phyloP scores from a whole-genome alignment of 805 yeast species.

The Danielozyma ontarioensis region DNA sequence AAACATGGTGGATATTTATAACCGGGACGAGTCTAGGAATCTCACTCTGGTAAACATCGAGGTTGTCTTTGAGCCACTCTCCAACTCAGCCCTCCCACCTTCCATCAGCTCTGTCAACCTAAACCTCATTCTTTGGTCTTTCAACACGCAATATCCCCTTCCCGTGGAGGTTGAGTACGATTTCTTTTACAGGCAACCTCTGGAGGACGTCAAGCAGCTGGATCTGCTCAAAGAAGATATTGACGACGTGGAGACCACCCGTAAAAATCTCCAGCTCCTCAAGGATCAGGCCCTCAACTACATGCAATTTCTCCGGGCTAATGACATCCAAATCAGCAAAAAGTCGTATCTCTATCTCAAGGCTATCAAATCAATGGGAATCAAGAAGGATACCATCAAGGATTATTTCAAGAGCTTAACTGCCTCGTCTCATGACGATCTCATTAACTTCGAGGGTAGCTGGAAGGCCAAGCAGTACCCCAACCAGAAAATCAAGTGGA shows the following conservation, averaged over 20 bases:
- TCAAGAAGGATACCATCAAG: slow-evolving; percentile 35
- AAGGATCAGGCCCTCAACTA: slow-evolving; percentile 30
- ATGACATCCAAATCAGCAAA: slow-evolving; percentile 26
- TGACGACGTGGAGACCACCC: slow-evolving; percentile 27
- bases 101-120: slow-evolving; percentile 26
- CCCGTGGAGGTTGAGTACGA: slow-evolving; percentile 37
- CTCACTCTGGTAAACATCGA: slow-evolving; percentile 19
- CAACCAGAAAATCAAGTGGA: slow-evolving; percentile 16
- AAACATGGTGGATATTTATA: slow-evolving; percentile 27
- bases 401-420: slow-evolving; percentile 30
- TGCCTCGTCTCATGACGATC: slow-evolving; percentile 17
- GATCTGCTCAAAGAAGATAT: slow-evolving; percentile 10
- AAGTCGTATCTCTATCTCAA: slow-evolving; percentile 31
- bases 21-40: slow-evolving; percentile 18
- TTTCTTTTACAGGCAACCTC: slow-evolving; percentile 31
- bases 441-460: slow-evolving; percentile 15
- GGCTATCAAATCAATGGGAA: slow-evolving; percentile 31
- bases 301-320: slow-evolving; percentile 30
- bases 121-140: slow-evolving; percentile 38
- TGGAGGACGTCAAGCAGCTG: slow-evolving; percentile 11
- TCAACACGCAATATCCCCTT: slow-evolving; percentile 35
- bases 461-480: slow-evolving; percentile 25
- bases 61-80: slow-evolving; percentile 22
- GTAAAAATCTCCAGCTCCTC: slow-evolving; percentile 27
- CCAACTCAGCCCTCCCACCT: slow-evolving; percentile 25